Evolutionary conservation across 1,284 basidiomycete species (phyloP), one percentile per base, ranked within the genome.

Genomic region (Puccinia triticina): DNA sequence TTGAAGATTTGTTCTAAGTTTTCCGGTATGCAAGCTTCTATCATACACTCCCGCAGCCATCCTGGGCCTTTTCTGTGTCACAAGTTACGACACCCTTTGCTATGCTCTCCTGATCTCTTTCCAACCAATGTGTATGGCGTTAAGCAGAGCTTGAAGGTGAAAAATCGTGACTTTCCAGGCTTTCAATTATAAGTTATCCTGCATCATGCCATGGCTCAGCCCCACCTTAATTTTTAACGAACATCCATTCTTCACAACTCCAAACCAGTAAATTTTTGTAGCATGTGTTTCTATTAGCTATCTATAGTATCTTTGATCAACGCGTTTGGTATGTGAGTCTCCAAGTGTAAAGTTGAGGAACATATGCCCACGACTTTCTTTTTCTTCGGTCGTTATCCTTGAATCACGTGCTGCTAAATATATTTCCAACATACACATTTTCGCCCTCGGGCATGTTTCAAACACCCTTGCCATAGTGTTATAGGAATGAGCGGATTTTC

Each of bases 391-490:
- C n/a, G 14, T 26, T 14, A 57, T 57, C n/a, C 21, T 57, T 29
- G 55, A 57, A 57, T 2, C 5, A 8, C 5, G 12, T n/a, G n/a
- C n/a, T n/a, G n/a, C n/a, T n/a, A n/a, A n/a, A n/a, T n/a, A n/a
- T 55, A 57, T 57, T 57, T 57, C n/a, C n/a, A 57, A n/a, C n/a
- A n/a, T 57, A 57, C 55, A 57, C 55, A 57, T 57, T 57, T 57
- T 29, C n/a, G 55, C 55, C 21, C 23, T 57, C 21, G 55, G 55
- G 55, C 7, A 21, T 29, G 55, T 57, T 57, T 57, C 55, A 29
- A 57, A 29, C 53, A 55, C 53, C 55, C 55, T 21, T 57, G 21
- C 55, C 53, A 55, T 26, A 57, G 55, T 57, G 55, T 57, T 26
- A 57, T 57, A 57, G 26, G 55, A 57, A 57, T 57, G 55, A 57